Evolutionary conservation across 352 stramenopile species (phyloP).

Genomic region (Albugo laibachii): DNA sequence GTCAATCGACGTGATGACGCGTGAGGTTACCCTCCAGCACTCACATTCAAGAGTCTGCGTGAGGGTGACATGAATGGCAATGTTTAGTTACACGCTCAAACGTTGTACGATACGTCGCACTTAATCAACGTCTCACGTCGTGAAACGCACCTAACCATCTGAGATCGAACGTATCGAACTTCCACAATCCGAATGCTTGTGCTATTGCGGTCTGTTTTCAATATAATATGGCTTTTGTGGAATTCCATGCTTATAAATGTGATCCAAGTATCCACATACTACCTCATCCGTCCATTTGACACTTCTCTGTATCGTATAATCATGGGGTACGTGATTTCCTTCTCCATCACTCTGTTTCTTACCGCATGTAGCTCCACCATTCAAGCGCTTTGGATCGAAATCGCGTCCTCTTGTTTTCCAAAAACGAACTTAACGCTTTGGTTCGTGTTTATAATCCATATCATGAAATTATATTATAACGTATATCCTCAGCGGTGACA

Average conservation of each 20-base stretch:
- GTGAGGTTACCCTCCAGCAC: no score
- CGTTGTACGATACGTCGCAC: no score
- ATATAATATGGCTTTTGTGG: constrained; percentile 70
- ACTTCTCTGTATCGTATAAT: constrained; percentile 48
- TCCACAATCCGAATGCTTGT: constrained; percentile 17
- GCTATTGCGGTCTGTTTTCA: constrained; percentile 47
- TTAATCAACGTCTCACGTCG: no score
- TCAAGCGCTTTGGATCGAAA: constrained; percentile 73
- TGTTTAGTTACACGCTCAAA: no score
- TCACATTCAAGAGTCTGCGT: no score
- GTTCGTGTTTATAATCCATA: constrained; percentile 14
- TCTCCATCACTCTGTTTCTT: not conserved
- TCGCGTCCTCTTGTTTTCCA: constrained; percentile 69
- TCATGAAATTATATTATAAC: not conserved
- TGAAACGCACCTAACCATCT: no score
- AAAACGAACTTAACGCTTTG: constrained; percentile 65
- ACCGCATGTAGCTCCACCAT: constrained; percentile 19
- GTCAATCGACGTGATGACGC: no score
- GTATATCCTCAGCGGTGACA: constrained; percentile 21
- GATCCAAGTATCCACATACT: constrained; percentile 57
- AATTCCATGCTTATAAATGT: constrained; percentile 68
- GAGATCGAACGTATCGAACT: no score
- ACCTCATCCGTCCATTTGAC: constrained; percentile 27
- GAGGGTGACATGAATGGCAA: no score
- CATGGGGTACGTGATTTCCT: constrained; percentile 25